Evolutionary conservation across 2,329 filamentous ascomycete species (phyloP), one percentile per base, ranked within the genome.

Genomic region (Mycogone perniciosa): DNA sequence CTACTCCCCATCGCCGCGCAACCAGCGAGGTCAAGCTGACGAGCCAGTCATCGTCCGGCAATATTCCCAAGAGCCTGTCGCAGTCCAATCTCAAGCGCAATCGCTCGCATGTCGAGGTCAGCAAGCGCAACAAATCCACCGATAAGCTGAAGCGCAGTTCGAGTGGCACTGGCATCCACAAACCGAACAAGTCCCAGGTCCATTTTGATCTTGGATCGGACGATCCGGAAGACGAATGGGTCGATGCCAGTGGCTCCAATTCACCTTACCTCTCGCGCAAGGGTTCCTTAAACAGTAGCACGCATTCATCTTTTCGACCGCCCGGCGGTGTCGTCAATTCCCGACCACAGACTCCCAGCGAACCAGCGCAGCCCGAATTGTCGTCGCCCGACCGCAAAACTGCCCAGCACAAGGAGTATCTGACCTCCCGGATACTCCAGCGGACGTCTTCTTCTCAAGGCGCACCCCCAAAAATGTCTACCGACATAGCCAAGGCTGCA

Each of bases 361-460:
- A 64, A 33, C 55, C 56, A 42, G 48, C 46, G 33, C 55, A 46
- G 34, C 44, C 30, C 27, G 50, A 52, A 40, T 54, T 58, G 29
- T 60, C 58, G 47, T 65, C 60, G 20, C 66, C 69, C 27, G 68
- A 72, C 37, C 43, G 51, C 27, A 52, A 46, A 40, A 37, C 41
- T 13, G 29, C 31, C 10, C 71, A 75, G 34, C 82, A 84, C 60
- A 84, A 81, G 54, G 80, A 83, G 59, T 80, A 84, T 54, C 77
- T 88, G 46, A 88, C 85, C 6, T 83, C 84, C 31, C 76, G 83
- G 52, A 67, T 88, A 35, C 73, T 89, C 2, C 79, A 85, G 61
- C 77, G 85, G 57, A 81, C 75, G 7, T 76, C 81, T 0, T 82
- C 82, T 0, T 82, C 82, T 6, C 75, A 81, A 54, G 75, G 79